These are phyloP conservation scores for Quercus tomentella DNA, from an alignment of 331 rosid genomes.

Conservation along the genomic window DNA sequence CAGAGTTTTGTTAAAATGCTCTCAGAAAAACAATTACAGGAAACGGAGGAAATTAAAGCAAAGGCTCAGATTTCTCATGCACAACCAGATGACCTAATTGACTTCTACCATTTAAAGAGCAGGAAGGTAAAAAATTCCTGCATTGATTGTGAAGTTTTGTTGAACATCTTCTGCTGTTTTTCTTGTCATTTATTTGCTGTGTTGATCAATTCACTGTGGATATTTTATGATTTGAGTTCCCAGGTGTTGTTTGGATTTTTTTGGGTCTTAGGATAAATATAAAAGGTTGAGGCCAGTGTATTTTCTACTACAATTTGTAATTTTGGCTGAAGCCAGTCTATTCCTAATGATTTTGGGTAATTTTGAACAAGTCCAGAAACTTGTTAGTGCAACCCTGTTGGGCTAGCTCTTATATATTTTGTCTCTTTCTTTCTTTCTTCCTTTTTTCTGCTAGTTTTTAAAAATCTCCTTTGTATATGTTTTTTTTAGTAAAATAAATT, in stretches of 20 bases:
- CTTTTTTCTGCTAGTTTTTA: not conserved
- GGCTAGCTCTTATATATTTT: not conserved
- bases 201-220: not conserved
- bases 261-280: not conserved
- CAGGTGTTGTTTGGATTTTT: not conserved
- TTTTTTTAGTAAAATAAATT: not conserved
- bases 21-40: slow-evolving; percentile 85
- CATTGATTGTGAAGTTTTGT: not conserved
- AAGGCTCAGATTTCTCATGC: slow-evolving; percentile 86
- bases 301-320: too few species aligned
- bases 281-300: not conserved
- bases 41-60: slow-evolving; percentile 82
- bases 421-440: not conserved
- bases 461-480: not conserved
- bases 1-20: slow-evolving; percentile 96
- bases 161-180: not conserved
- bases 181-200: not conserved
- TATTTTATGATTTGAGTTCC: not conserved
- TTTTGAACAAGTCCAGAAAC: not conserved
- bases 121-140: slow-evolving; percentile 60
- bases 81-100: slow-evolving; percentile 98
- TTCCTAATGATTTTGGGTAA: too few species aligned
- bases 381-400: not conserved
- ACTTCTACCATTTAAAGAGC: slow-evolving; percentile 97
- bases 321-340: too few species aligned